Conservation (phyloP, 2,329 filamentous ascomycete species). For the Monilinia vaccinii-corymbosi region DNA sequence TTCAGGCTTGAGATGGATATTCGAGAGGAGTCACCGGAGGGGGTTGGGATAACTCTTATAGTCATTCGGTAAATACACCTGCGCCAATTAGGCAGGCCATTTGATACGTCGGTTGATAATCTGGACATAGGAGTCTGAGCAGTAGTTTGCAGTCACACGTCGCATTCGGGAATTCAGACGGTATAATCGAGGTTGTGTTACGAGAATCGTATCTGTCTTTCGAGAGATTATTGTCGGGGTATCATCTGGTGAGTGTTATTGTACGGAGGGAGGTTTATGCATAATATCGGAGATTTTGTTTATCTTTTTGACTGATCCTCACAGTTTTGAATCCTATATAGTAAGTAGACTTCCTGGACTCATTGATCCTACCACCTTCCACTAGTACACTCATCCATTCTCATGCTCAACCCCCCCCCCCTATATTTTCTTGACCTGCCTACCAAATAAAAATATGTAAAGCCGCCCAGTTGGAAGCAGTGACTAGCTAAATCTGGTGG, state of each 20-base stretch:
- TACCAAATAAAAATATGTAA: background rate
- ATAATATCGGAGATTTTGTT: background rate
- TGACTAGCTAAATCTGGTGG: background rate
- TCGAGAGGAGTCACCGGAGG: background rate
- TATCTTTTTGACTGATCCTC: background rate
- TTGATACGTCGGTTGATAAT: background rate
- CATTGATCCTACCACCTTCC: background rate
- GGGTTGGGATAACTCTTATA: background rate
- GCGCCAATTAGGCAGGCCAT: background rate
- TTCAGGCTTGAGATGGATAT: background rate
- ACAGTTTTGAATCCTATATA: background rate
- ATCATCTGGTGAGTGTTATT: background rate
- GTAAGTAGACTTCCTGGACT: background rate
- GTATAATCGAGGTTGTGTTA: background rate
- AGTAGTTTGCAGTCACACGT: background rate
- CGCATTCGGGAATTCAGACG: background rate
- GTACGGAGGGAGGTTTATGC: too few relatives aligned
- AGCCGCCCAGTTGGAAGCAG: background rate
- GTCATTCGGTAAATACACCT: background rate
- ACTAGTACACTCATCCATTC: background rate
- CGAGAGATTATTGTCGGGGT: background rate
- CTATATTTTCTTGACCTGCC: background rate
- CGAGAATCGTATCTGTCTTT: background rate
- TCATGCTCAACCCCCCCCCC: background rate
- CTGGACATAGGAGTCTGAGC: background rate